Conservation (phyloP, 495 filamentous ascomycete genomes). For the Hypoxylon trugodes region DNA sequence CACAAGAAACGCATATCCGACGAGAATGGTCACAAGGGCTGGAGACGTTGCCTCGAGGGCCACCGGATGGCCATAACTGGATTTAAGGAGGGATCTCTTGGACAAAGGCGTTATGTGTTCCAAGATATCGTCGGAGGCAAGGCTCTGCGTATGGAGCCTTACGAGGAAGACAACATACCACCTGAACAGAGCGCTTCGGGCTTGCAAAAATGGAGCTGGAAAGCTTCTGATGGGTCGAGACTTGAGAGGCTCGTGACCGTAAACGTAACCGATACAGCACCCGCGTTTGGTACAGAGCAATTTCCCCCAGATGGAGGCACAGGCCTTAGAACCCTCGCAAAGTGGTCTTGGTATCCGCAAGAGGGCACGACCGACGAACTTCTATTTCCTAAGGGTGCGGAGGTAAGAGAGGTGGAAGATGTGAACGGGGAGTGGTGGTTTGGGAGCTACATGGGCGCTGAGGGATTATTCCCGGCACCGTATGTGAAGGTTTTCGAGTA, state of each 20-base stretch:
- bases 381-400: constrained; percentile 81
- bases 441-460: constrained; percentile 78
- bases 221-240: constrained; percentile 27
- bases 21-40: constrained; percentile 80
- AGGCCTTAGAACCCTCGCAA: constrained; percentile 67
- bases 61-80: constrained; percentile 86
- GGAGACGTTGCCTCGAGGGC: constrained; percentile 79
- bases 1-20: constrained; percentile 66
- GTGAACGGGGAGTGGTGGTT: constrained; percentile 88
- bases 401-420: constrained; percentile 80
- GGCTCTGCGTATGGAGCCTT: constrained; percentile 64
- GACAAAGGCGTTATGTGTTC: constrained; percentile 65
- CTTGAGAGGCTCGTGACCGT: constrained; percentile 43
- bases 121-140: constrained; percentile 78
- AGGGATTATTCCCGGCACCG: constrained; percentile 77
- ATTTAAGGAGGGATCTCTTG: constrained; percentile 69
- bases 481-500: constrained; percentile 64
- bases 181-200: constrained; percentile 12
- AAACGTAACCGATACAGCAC: constrained; percentile 42
- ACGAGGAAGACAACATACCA: constrained; percentile 32
- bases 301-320: constrained; percentile 78
- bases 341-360: constrained; percentile 78
- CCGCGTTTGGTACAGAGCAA: constrained; percentile 37
- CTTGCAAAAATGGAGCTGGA: constrained; percentile 47
- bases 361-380: constrained; percentile 72